Evolutionary conservation across 2,329 filamentous ascomycete genomes (phyloP).

Genomic region (Aquanectria penicillioides): DNA sequence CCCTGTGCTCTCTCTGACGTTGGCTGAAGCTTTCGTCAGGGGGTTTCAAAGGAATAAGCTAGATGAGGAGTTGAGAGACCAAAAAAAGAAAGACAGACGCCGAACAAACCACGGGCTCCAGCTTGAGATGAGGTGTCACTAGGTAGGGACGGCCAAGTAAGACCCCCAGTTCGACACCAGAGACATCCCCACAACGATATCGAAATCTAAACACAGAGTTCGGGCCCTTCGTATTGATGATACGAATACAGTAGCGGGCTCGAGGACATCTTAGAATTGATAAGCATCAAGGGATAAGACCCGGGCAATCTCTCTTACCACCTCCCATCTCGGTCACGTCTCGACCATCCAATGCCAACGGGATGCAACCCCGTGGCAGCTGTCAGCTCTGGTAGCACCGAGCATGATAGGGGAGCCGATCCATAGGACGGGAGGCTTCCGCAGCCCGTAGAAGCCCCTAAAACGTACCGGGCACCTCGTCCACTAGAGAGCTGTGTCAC

Average conservation of each 20-base stretch:
- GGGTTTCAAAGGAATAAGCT: too few relatives aligned
- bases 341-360: not conserved
- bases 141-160: slow-evolving; percentile 2
- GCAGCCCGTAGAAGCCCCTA: not conserved
- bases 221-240: too few relatives aligned
- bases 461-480: not conserved
- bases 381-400: slow-evolving; percentile 1
- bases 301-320: not conserved
- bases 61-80: too few relatives aligned
- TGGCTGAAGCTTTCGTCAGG: too few relatives aligned
- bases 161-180: not conserved
- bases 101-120: too few relatives aligned
- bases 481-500: not conserved
- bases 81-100: too few relatives aligned
- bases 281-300: not conserved
- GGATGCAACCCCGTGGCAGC: slow-evolving; percentile 1
- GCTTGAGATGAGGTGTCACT: not conserved
- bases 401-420: not conserved
- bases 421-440: not conserved
- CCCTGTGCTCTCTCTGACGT: too few relatives aligned
- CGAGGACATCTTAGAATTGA: too few relatives aligned
- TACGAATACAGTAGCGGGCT: too few relatives aligned
- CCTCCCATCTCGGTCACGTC: too few relatives aligned
- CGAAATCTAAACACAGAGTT: too few relatives aligned
- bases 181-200: slow-evolving; percentile 16